Percentiles rank a stretch among this genome's conserved stretches.
Conservation (phyloP, 73 alveolate species). For the Paramecium sonneborni region DNA sequence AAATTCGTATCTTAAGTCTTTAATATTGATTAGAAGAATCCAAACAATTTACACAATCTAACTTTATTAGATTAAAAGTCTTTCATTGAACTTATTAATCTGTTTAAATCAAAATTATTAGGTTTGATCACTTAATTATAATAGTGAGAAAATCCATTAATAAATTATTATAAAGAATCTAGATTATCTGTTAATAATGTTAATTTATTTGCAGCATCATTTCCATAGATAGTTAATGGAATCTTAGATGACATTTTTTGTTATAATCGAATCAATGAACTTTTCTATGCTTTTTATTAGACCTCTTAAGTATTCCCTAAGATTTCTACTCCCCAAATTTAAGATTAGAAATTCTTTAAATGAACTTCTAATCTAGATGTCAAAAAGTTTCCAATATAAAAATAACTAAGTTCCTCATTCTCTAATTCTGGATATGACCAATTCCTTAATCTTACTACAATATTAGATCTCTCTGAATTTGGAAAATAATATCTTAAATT, state of each 20-base stretch:
- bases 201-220: conserved; percentile 54
- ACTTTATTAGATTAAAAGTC: conserved; percentile 53
- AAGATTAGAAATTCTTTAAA: conserved; percentile 39
- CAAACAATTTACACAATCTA: conserved; percentile 61
- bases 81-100: conserved; percentile 31
- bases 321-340: conserved; percentile 65
- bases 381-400: conserved; percentile 86
- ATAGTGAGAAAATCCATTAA: conserved; percentile 55
- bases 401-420: conserved; percentile 77
- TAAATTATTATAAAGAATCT: conserved; percentile 36
- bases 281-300: conserved; percentile 51
- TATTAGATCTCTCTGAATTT: conserved; percentile 72
- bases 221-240: conserved; percentile 57
- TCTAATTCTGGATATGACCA: conserved; percentile 71
- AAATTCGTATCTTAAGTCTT: conserved; percentile 9
- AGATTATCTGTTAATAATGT: conserved; percentile 28
- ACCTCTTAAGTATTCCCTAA: background rate
- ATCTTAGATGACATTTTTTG: background rate
- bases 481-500: conserved; percentile 72
- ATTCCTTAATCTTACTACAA: conserved; percentile 79
- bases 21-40: conserved; percentile 47
- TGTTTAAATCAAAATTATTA: conserved; percentile 50
- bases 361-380: conserved; percentile 47
- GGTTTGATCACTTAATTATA: conserved; percentile 31
- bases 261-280: conserved; percentile 53